Evolutionary conservation across 768 basidiomycete genomes (phyloP).

Genomic region (Rhodocollybia butyracea): DNA sequence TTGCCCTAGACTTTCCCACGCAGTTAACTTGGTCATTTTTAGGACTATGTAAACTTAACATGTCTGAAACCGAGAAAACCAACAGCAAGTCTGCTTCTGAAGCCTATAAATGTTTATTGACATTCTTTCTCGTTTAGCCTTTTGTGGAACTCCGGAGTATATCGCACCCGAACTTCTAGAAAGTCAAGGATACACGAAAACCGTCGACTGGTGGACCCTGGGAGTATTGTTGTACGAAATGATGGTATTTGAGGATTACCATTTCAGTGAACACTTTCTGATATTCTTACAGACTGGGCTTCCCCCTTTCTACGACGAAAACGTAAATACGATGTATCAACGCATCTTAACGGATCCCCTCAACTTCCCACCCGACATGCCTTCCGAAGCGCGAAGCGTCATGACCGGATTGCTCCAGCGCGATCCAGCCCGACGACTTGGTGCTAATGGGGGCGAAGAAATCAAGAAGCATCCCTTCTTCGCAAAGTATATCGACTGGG

Average conservation of each 20-base stretch:
- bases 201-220: conserved; percentile 99
- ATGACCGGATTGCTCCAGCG: conserved; percentile 87
- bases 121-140: conserved; percentile 48
- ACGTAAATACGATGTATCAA: conserved; percentile 97
- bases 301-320: conserved; percentile 98
- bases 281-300: conserved; percentile 68
- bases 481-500: conserved; percentile 90
- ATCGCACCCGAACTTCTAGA: conserved; percentile 97
- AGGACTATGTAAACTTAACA: conserved; percentile 93
- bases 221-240: conserved; percentile 97
- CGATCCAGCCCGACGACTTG: conserved; percentile 82
- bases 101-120: conserved; percentile 2
- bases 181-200: conserved; percentile 95
- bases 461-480: conserved; percentile 98
- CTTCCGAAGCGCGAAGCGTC: conserved; percentile 83
- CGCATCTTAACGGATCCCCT: conserved; percentile 93
- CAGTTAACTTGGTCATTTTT: too few species aligned
- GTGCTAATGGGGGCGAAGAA: conserved; percentile 92
- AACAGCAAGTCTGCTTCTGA: conserved; percentile 63
- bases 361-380: conserved; percentile 86
- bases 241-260: conserved; percentile 53
- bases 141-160: conserved; percentile 98
- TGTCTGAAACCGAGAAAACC: conserved; percentile 96
- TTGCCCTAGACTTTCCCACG: too few species aligned
- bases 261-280: neutral